These are phyloP conservation scores for Podospora conica DNA, from an alignment of 495 filamentous ascomycete species.

Conservation along the genomic window DNA sequence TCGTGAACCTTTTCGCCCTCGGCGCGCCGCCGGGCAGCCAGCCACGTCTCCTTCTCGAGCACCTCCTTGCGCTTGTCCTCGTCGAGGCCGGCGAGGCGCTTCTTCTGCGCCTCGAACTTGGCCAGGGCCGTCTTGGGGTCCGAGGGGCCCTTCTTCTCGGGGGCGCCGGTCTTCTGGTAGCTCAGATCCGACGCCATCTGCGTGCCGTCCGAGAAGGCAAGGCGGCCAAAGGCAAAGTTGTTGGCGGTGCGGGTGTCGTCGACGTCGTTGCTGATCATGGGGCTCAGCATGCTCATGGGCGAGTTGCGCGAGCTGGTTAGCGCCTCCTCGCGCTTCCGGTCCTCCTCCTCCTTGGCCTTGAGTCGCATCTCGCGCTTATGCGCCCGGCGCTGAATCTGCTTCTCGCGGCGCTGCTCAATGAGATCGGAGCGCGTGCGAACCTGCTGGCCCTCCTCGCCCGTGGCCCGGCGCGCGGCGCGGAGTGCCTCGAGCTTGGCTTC, in stretches of 20 bases:
- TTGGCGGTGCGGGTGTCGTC: constrained; percentile 42
- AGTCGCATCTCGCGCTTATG: constrained; percentile 77
- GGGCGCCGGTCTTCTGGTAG: constrained; percentile 42
- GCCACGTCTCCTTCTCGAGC: constrained; percentile 88
- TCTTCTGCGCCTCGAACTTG: constrained; percentile 64
- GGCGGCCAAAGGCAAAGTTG: constrained; percentile 78
- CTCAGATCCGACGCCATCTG: constrained; percentile 61
- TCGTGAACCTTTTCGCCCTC: constrained; percentile 89
- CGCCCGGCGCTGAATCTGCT: constrained; percentile 75
- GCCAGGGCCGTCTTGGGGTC: constrained; percentile 71
- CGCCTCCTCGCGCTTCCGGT: constrained; percentile 59
- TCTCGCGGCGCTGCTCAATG: constrained; percentile 79
- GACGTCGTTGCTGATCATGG: constrained; percentile 57
- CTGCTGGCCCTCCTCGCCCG: constrained; percentile 69
- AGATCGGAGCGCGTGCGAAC: constrained; percentile 81
- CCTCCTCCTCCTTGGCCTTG: constrained; percentile 70
- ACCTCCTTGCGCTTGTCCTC: constrained; percentile 75
- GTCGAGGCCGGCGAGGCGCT: constrained; percentile 62
- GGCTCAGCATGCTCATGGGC: constrained; percentile 52
- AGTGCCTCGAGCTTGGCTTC: constrained; percentile 75
- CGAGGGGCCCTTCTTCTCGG: constrained; percentile 66
- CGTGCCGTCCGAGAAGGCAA: constrained; percentile 81
- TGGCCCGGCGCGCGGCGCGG: constrained; percentile 73
- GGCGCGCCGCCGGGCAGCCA: constrained; percentile 81
- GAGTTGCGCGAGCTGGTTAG: constrained; percentile 58